A percentile compares a stretch with the other conserved stretches of the same genome.
These are phyloP conservation scores for Claviceps digitariae DNA, from an alignment of 2,329 filamentous ascomycete genomes.

Conservation along the genomic window DNA sequence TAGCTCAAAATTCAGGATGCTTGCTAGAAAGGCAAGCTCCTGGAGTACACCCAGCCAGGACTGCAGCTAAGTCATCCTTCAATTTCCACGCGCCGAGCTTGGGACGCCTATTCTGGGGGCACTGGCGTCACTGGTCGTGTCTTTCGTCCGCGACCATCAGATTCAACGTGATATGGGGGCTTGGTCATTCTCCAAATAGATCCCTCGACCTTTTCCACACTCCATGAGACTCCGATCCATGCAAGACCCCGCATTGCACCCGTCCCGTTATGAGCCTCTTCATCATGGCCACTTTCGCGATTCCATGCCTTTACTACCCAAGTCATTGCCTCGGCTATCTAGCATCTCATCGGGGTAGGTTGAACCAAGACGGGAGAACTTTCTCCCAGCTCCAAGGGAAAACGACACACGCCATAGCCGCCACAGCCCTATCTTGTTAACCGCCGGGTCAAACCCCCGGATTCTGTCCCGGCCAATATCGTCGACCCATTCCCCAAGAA, in stretches of 20 bases:
- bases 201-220: too few species aligned
- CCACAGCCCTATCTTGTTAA: constrained; percentile 6
- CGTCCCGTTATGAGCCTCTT: neutral
- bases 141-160: neutral
- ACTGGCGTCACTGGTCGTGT: neutral
- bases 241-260: too few species aligned
- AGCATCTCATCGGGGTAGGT: too few species aligned
- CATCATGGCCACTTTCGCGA: neutral
- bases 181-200: neutral
- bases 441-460: constrained; percentile 8
- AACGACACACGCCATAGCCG: neutral
- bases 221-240: too few species aligned
- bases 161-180: too few species aligned
- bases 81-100: constrained; percentile 4
- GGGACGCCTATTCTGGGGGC: neutral
- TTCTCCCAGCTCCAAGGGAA: too few species aligned
- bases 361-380: too few species aligned
- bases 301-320: too few species aligned
- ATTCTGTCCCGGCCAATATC: constrained; percentile 38
- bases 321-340: too few species aligned
- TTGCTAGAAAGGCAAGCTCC: neutral
- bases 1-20: neutral
- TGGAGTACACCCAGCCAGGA: neutral
- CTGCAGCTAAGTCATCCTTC: neutral
- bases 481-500: constrained; percentile 25